phyloP scores from a whole-genome alignment of 768 basidiomycete genomes.

The Amanita fuliginea region DNA sequence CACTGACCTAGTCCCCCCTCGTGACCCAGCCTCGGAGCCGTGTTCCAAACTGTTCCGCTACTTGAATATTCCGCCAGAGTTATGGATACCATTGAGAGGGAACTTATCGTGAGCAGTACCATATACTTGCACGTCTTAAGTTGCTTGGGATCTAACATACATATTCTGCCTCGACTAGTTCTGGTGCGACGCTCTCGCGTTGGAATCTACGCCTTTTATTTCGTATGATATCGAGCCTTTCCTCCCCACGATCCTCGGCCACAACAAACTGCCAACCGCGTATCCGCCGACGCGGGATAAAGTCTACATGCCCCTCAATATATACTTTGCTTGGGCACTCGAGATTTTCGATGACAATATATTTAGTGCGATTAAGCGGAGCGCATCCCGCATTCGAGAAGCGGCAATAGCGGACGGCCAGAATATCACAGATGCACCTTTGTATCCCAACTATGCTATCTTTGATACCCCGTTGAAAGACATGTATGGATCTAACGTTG shows the following conservation, averaged over 20 bases:
- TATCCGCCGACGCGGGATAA: slow-evolving; percentile 26
- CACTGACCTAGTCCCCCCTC: slow-evolving; percentile 5
- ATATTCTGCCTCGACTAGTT: background rate
- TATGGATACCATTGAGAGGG: slow-evolving; percentile 23
- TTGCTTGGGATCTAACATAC: background rate
- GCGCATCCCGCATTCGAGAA: slow-evolving; percentile 23
- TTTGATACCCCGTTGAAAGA: slow-evolving; percentile 28
- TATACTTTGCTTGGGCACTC: slow-evolving; percentile 16
- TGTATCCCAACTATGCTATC: slow-evolving; percentile 33
- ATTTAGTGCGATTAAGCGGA: slow-evolving; percentile 22
- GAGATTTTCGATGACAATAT: slow-evolving; percentile 15
- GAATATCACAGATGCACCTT: slow-evolving; percentile 19
- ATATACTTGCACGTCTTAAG: slow-evolving; percentile 11
- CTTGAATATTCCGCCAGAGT: slow-evolving; percentile 18
- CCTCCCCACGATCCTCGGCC: slow-evolving; percentile 26
- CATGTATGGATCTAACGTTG: slow-evolving; percentile 32
- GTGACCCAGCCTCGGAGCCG: slow-evolving; percentile 8
- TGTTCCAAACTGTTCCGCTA: slow-evolving; percentile 28
- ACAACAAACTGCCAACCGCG: slow-evolving; percentile 26
- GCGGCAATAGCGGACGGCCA: slow-evolving; percentile 22
- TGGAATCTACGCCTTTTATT: slow-evolving; percentile 9
- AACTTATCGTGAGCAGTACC: slow-evolving; percentile 20
- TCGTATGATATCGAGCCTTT: slow-evolving; percentile 35
- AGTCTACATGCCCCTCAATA: slow-evolving; percentile 17
- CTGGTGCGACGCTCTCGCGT: background rate